A percentile compares a stretch with the other conserved stretches of the same genome.
phyloP scores from a whole-genome alignment of 495 filamentous ascomycete species.

The Tuber borchii region DNA sequence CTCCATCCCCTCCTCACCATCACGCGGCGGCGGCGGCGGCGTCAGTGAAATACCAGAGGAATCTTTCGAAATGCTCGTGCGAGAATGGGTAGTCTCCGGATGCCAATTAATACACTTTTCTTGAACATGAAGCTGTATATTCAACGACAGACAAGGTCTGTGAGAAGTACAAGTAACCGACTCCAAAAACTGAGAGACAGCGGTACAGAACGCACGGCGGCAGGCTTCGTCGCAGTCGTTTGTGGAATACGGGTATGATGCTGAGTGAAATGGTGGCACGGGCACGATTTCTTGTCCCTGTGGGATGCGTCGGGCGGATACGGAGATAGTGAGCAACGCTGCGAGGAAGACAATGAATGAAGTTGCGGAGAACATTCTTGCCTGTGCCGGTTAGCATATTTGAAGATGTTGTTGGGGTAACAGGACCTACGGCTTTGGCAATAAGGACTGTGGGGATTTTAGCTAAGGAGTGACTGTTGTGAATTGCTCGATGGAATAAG shows the following conservation, averaged over 20 bases:
- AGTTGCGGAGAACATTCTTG: background rate
- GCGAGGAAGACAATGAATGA: background rate
- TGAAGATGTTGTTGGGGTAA: background rate
- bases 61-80: slow-evolving; percentile 6
- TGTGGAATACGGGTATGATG: background rate
- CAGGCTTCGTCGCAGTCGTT: slow-evolving; percentile 28
- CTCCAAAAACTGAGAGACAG: slow-evolving; percentile 31
- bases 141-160: slow-evolving; percentile 22
- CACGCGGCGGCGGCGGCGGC: too few species aligned
- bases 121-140: slow-evolving; percentile 25
- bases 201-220: slow-evolving; percentile 27
- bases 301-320: background rate
- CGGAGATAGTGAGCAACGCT: background rate
- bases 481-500: background rate
- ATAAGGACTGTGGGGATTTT: background rate
- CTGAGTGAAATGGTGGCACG: background rate
- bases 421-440: background rate
- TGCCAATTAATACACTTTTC: slow-evolving; percentile 34
- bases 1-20: background rate
- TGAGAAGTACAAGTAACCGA: slow-evolving; percentile 30
- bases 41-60: background rate
- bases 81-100: slow-evolving; percentile 8
- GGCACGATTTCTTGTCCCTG: background rate
- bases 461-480: background rate
- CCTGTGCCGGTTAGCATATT: background rate